Evolutionary conservation across 345 rosid genomes (phyloP).

Genomic region (Combretum micranthum): DNA sequence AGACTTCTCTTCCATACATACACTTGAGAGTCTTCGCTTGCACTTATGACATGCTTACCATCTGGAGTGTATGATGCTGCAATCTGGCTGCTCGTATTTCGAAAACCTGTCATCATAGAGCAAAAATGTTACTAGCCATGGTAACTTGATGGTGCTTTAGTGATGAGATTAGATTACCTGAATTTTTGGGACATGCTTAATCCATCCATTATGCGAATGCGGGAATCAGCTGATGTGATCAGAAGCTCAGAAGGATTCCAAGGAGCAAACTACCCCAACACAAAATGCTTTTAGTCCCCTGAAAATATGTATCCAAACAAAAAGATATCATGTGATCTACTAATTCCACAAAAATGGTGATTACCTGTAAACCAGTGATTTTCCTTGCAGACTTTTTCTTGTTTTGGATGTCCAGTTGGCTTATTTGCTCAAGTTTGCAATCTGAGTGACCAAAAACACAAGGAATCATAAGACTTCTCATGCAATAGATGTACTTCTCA

Average conservation of each 20-base stretch:
- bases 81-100: conserved; percentile 80
- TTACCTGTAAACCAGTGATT: conserved; percentile 92
- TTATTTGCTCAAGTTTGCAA: conserved; percentile 45
- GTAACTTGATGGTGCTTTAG: background rate
- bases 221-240: conserved; percentile 86
- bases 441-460: conserved; percentile 31
- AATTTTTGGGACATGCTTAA: conserved; percentile 56
- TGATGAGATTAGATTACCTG: conserved; percentile 31
- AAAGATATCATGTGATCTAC: background rate
- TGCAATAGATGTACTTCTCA: background rate
- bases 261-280: conserved; percentile 55
- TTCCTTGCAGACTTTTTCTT: conserved; percentile 64
- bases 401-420: conserved; percentile 42
- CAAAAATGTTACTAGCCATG: background rate
- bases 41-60: conserved; percentile 58
- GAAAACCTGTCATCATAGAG: conserved; percentile 41
- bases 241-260: conserved; percentile 72
- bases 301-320: no score
- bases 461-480: background rate
- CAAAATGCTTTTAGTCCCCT: conserved; percentile 5
- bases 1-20: conserved; percentile 71
- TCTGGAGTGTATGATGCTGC: conserved; percentile 70
- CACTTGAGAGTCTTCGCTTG: conserved; percentile 90
- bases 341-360: background rate
- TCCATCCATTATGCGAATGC: conserved; percentile 66